These are phyloP conservation scores for Pleurotus eryngii DNA, from an alignment of 768 basidiomycete genomes.

Conservation along the genomic window DNA sequence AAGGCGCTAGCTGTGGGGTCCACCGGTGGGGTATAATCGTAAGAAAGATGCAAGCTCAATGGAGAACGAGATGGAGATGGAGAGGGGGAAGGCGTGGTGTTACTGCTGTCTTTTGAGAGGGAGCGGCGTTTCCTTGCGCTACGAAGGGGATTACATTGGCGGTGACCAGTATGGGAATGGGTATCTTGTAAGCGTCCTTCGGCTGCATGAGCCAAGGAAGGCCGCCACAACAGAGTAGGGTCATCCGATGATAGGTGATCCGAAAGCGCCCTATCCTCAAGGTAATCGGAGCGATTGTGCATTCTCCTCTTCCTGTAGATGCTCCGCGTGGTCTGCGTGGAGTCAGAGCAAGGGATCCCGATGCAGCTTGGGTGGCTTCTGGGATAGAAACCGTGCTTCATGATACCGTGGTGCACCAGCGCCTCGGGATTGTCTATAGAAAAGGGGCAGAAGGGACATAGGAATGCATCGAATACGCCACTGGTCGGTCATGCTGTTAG, in stretches of 20 bases:
- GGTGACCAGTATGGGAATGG: background rate
- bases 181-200: background rate
- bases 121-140: background rate
- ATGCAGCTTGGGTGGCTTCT: background rate
- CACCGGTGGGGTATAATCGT: background rate
- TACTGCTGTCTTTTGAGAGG: background rate
- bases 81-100: background rate
- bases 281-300: too few species aligned
- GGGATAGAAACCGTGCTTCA: constrained; percentile 6
- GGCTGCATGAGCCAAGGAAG: background rate
- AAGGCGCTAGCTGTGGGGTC: background rate
- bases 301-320: background rate
- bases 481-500: background rate
- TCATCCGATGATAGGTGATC: background rate
- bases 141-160: background rate
- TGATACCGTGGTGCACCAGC: constrained; percentile 1
- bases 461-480: background rate
- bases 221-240: background rate
- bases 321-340: background rate
- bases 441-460: constrained; percentile 1
- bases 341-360: background rate
- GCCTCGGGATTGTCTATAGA: background rate
- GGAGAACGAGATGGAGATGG: background rate
- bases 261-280: too few species aligned
- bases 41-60: background rate